Base-by-base conservation (phyloP, 2,329 filamentous ascomycete species). In the Periconia digitata region DNA sequence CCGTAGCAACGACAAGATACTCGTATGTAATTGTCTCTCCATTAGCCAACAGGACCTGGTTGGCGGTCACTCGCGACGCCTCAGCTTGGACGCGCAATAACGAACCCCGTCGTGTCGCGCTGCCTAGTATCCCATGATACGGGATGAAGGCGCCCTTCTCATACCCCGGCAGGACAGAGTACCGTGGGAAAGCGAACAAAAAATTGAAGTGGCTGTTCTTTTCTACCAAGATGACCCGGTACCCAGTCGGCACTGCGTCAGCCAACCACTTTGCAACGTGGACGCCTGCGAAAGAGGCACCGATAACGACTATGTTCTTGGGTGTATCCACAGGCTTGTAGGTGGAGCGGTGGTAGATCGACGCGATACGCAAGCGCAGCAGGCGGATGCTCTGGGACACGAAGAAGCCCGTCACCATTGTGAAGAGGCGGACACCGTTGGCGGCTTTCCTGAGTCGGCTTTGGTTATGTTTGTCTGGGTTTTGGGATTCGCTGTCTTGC, bases 131-230 rank as follows among this genome's bases (percentile, higher is more conserved):
- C 3, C 67, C 67, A 0, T 73, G 74, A 50, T 84, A 85, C 0
- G 84, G 83, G 37, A 86, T 80, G 51, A 85, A 85, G 0, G 80
- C 81, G 56, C 80, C 80, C 47, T 80, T 65, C 51, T 85, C 82
- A 40, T 83, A 78, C 17, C 76, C 77, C n/a, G 72, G 65, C 5
- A 81, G 70, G 13, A 85, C 82, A 35, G 76, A 79, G 60, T 80
- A 84, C 3, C 83, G 75, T 0, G 84, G 83, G 32, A 85, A 75
- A 12, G 79, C 76, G 75, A 81, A 86, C 0, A 80, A 79, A 56
- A 81, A 84, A 53, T 85, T 78, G 62, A 85, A 82, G 63, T 85
- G 82, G 3, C 75, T 77, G 59, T 83, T 82, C 39, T 78, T 79
- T 63, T 86, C 83, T 22, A 86, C 61, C 3, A 85, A 68, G 0